A percentile compares a stretch with the other conserved stretches of the same genome.
Conservation (phyloP, 108 stramenopile species). For the Parietichytrium sp. region DNA sequence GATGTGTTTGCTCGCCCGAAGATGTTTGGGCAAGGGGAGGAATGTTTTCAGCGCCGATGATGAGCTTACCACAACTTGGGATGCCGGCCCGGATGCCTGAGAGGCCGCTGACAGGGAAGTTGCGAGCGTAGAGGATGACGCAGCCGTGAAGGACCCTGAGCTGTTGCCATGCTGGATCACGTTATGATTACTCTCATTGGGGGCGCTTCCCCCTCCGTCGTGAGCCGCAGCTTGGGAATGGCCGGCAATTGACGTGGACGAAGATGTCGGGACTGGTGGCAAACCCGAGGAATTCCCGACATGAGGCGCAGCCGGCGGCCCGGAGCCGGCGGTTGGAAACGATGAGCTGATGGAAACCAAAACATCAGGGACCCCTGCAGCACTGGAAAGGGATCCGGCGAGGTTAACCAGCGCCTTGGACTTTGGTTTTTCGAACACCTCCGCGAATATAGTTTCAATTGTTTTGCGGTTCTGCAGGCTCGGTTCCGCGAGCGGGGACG, state of each 20-base stretch:
- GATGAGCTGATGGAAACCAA: neutral
- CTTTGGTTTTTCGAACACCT: conserved; percentile 11
- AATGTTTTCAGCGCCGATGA: too few relatives aligned
- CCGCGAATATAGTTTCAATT: conserved; percentile 5
- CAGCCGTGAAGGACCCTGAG: neutral
- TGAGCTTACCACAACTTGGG: too few relatives aligned
- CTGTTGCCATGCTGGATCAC: too few relatives aligned
- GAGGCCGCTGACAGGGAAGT: neutral
- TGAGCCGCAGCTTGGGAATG: neutral
- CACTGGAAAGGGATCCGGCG: neutral
- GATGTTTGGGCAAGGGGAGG: conserved; percentile 1
- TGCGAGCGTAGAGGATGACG: neutral
- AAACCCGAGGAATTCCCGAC: too few relatives aligned
- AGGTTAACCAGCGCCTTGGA: neutral
- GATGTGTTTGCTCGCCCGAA: conserved; percentile 17
- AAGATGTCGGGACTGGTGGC: too few relatives aligned
- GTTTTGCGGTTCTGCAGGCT: neutral
- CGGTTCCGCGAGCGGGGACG: neutral
- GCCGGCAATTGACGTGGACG: too few relatives aligned
- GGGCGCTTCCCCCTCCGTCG: neutral
- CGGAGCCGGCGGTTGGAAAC: neutral
- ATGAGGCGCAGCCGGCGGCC: neutral
- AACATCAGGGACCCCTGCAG: too few relatives aligned
- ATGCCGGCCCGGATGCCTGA: neutral
- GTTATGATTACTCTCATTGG: neutral